Conservation (phyloP, 2,329 filamentous ascomycete genomes). For the Proliferodiscus dingleyae region DNA sequence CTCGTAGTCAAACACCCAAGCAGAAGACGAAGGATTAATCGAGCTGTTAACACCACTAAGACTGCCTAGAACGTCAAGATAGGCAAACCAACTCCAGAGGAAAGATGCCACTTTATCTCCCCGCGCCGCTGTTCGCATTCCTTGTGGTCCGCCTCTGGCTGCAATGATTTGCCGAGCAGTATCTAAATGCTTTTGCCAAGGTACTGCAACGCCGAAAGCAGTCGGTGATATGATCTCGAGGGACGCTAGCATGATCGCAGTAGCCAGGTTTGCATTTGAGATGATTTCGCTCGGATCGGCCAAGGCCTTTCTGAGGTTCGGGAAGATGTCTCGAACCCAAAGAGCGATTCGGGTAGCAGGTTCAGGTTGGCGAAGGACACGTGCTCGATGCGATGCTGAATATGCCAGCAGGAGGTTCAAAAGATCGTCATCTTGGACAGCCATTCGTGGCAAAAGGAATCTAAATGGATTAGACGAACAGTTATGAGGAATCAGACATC, state of each 20-base stretch:
- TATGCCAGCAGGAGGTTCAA: constrained; percentile 75
- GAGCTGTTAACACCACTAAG: constrained; percentile 51
- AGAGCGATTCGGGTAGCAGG: constrained; percentile 72
- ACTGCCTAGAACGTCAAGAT: constrained; percentile 74
- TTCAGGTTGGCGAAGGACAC: constrained; percentile 67
- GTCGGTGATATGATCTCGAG: constrained; percentile 79
- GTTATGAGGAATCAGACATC: constrained; percentile 49
- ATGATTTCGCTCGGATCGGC: constrained; percentile 56
- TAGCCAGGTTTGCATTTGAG: constrained; percentile 69
- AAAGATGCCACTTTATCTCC: constrained; percentile 64
- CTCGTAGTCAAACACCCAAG: constrained; percentile 40
- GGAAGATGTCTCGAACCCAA: constrained; percentile 77
- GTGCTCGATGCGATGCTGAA: constrained; percentile 76
- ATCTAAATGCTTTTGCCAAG: constrained; percentile 75
- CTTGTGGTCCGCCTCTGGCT: constrained; percentile 55
- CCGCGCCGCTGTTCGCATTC: constrained; percentile 41
- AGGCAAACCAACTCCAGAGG: constrained; percentile 76
- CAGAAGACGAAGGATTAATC: constrained; percentile 18
- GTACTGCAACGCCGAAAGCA: constrained; percentile 73
- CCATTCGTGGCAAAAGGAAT: constrained; percentile 53
- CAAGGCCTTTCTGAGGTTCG: constrained; percentile 63
- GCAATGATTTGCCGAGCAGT: constrained; percentile 72
- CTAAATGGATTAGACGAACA: constrained; percentile 49
- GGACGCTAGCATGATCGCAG: constrained; percentile 79
- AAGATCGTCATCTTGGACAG: constrained; percentile 63